These are phyloP conservation scores for Beauveria asiatica DNA, from an alignment of 2,329 filamentous ascomycete species.

Conservation along the genomic window DNA sequence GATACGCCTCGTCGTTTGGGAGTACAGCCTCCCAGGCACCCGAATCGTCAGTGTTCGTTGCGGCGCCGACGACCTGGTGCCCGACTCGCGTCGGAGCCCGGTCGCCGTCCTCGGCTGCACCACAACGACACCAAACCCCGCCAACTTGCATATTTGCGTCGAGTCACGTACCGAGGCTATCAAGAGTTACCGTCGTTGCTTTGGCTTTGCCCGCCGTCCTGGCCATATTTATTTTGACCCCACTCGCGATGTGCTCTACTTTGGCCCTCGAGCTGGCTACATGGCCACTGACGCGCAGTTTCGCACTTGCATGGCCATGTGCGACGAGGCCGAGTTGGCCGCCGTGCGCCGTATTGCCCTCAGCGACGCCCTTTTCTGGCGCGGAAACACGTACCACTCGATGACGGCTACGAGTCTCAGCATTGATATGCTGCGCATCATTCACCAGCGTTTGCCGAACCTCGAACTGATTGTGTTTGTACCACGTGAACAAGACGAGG, in stretches of 20 bases:
- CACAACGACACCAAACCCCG: constrained; percentile 33
- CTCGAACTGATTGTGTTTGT: constrained; percentile 37
- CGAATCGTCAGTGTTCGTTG: constrained; percentile 37
- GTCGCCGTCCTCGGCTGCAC: constrained; percentile 26
- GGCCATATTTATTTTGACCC: constrained; percentile 36
- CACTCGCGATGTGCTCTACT: constrained; percentile 36
- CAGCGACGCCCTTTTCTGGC: constrained; percentile 36
- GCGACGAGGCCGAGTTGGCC: constrained; percentile 31
- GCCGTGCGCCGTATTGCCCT: constrained; percentile 35
- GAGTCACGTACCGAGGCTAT: constrained; percentile 38
- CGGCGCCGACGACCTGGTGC: constrained; percentile 16
- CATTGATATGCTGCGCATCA: constrained; percentile 30
- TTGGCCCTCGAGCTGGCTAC: constrained; percentile 35
- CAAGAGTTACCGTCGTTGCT: constrained; percentile 31
- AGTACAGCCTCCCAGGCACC: constrained; percentile 31
- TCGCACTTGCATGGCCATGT: constrained; percentile 34
- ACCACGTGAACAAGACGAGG: constrained; percentile 27
- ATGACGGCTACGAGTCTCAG: constrained; percentile 32
- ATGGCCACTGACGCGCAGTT: constrained; percentile 39
- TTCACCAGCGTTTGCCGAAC: constrained; percentile 29
- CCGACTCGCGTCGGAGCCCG: background rate
- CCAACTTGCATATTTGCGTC: constrained; percentile 36
- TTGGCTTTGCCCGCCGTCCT: constrained; percentile 33
- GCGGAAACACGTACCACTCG: constrained; percentile 26
- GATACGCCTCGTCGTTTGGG: constrained; percentile 40